Percentiles rank a stretch among this genome's conserved stretches.
Evolutionary conservation across 225 moss, liverwort and hornwort genomes (phyloP).

Genomic region (Physcomitrium patens): DNA sequence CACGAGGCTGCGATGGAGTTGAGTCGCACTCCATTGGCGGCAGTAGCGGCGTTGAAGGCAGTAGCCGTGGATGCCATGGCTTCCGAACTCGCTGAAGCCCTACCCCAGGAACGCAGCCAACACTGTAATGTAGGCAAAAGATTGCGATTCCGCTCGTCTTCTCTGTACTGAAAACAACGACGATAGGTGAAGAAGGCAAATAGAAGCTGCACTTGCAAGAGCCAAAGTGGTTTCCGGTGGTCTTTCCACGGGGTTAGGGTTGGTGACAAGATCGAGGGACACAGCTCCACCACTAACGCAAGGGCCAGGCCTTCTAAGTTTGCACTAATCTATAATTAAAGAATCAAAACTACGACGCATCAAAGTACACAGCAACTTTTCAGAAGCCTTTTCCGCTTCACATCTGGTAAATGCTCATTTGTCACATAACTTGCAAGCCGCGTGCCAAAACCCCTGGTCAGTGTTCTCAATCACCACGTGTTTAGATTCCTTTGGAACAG

Average conservation of each 20-base stretch:
- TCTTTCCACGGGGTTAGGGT: slow-evolving; percentile 20
- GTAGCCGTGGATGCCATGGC: slow-evolving; percentile 43
- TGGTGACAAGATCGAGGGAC: slow-evolving; percentile 22
- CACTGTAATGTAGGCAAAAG: too few relatives aligned
- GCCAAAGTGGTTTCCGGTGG: slow-evolving; percentile 16
- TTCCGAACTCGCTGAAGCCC: slow-evolving; percentile 6
- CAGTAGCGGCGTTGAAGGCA: slow-evolving; percentile 25
- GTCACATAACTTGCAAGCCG: not conserved
- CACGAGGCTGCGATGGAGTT: slow-evolving; percentile 22
- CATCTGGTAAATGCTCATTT: not conserved
- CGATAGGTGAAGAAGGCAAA: not conserved
- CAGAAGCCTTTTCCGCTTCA: slow-evolving; percentile 1
- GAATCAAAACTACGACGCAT: not conserved
- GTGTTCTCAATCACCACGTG: too few relatives aligned
- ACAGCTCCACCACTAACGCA: slow-evolving; percentile 30
- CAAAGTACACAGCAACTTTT: not conserved
- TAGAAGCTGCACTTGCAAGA: not conserved
- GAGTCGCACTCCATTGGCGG: slow-evolving; percentile 15
- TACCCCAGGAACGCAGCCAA: slow-evolving; percentile 12
- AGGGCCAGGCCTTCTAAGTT: slow-evolving; percentile 13
- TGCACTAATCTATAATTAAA: not conserved
- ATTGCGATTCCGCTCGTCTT: not conserved
- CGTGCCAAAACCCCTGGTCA: not conserved
- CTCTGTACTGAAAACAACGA: not conserved
- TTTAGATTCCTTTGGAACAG: too few relatives aligned